Evolutionary conservation across 2,329 filamentous ascomycete species (phyloP), one percentile per base, ranked within the genome.

Genomic region (Blumeriella jaapii): DNA sequence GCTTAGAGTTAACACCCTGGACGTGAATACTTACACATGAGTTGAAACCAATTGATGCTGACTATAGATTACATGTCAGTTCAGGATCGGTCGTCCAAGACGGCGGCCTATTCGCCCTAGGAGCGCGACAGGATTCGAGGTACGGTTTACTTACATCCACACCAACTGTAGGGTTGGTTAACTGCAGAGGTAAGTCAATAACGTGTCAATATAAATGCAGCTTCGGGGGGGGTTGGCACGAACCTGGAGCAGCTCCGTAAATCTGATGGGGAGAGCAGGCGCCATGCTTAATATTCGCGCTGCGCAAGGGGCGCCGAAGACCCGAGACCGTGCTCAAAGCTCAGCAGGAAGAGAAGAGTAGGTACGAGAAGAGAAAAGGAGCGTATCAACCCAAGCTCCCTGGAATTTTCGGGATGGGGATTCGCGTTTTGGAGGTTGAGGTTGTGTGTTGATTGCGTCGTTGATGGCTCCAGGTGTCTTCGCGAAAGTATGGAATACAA

Each of bases 191-290:
- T 33, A 31, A 42, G 49, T 54, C 30, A 59, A 51, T 47, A 50
- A 44, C 31, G 50, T 22, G 91, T 83, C 12, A 91, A 93, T 55
- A 79, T 81, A 44, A 86, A 82, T 52, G 84, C 91, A 57, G 71
- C 93, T 24, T 24, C 7, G 12, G 22, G 12, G 31, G 79, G 82
- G 31, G 82, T 68, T 93, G 45, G 93, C 83, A 0, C 84, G 82
- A 29, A 79, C 75, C 69, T 87, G 82, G 61, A 89, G 72, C 57
- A 89, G 74, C 77, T 93, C 86, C 61, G 81, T 82, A 64, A 94
- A 93, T 69, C 85, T 86, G 67, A 94, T 93, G 57, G 83, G 85
- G 58, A 93, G 69, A 63, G 78, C 73, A 60, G 76, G 49, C 39
- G 46, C 51, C 53, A 56, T 56, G 38, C 51, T 49, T 41, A 41